Evolutionary conservation across 2,329 filamentous ascomycete species (phyloP).

Genomic region (Phialemonium atrogriseum): DNA sequence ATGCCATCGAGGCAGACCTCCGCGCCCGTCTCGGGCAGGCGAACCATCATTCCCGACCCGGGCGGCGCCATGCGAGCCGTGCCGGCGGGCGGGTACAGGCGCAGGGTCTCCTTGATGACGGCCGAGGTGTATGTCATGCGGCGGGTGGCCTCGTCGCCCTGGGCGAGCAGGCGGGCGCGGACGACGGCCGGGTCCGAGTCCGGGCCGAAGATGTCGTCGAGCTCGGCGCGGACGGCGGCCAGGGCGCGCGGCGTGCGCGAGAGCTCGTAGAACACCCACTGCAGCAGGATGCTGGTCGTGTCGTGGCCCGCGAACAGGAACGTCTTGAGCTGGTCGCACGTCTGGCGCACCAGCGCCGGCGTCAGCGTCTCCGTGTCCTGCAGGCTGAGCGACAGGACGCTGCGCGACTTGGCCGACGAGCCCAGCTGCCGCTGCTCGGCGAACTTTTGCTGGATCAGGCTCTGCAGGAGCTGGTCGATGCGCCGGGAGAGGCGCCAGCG

Average conservation of each 20-base stretch:
- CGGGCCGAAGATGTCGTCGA: constrained; percentile 24
- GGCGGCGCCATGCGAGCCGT: constrained; percentile 18
- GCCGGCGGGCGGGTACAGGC: constrained; percentile 24
- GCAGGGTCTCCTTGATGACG: constrained; percentile 28
- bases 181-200: constrained; percentile 18
- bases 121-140: constrained; percentile 26
- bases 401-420: constrained; percentile 13
- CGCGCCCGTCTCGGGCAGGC: constrained; percentile 16
- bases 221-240: constrained; percentile 22
- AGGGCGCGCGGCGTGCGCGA: constrained; percentile 20
- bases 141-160: constrained; percentile 20
- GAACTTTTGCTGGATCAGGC: constrained; percentile 17
- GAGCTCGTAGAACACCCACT: constrained; percentile 29
- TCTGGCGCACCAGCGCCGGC: constrained; percentile 18
- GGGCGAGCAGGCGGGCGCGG: constrained; percentile 15
- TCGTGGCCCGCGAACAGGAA: constrained; percentile 34
- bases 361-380: constrained; percentile 18
- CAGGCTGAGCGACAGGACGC: constrained; percentile 24
- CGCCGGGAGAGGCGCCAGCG: constrained; percentile 12
- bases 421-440: constrained; percentile 6
- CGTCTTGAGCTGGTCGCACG: constrained; percentile 26
- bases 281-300: constrained; percentile 27
- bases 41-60: constrained; percentile 19
- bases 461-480: constrained; percentile 16
- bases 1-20: constrained; percentile 22